phyloP scores from a whole-genome alignment of 1,284 basidiomycete genomes.

The Cutaneotrichosporon sp. region DNA sequence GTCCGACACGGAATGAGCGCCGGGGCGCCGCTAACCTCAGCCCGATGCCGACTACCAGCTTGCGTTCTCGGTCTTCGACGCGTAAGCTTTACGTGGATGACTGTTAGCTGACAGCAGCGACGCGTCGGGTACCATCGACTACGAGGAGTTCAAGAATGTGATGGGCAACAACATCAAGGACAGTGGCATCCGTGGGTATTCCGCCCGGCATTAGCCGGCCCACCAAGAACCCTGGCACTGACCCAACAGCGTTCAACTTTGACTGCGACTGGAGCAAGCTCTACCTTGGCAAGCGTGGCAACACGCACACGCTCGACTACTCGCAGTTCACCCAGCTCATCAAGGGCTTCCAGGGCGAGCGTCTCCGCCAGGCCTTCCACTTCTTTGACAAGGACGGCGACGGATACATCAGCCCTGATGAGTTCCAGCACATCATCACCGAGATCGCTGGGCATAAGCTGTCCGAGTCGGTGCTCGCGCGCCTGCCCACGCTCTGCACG shows the following conservation, averaged over 20 bases:
- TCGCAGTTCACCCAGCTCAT: conserved; percentile 90
- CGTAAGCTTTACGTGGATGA: conserved; percentile 59
- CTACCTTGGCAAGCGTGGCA: conserved; percentile 87
- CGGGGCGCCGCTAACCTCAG: conserved; percentile 50
- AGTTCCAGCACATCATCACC: conserved; percentile 90
- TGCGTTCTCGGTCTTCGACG: conserved; percentile 94
- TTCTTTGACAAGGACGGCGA: conserved; percentile 83
- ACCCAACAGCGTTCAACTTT: conserved; percentile 74
- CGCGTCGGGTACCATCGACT: conserved; percentile 82
- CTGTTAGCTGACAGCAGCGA: conserved; percentile 60
- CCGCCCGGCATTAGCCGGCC: background rate
- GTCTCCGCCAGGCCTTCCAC: conserved; percentile 89
- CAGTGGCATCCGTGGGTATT: conserved; percentile 63
- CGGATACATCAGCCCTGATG: conserved; percentile 85
- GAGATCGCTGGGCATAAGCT: conserved; percentile 95
- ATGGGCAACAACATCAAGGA: conserved; percentile 70
- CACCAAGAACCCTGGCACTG: background rate
- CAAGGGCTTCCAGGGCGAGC: conserved; percentile 95
- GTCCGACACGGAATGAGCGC: background rate
- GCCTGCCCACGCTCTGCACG: conserved; percentile 84
- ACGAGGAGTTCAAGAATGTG: conserved; percentile 89
- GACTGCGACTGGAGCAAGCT: conserved; percentile 94
- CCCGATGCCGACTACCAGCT: conserved; percentile 95
- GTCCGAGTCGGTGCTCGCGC: conserved; percentile 83
- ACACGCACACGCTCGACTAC: conserved; percentile 86